A percentile compares a stretch with the other conserved stretches of the same genome.
phyloP scores from a whole-genome alignment of 164 flowering plant species.

The Piper longum region DNA sequence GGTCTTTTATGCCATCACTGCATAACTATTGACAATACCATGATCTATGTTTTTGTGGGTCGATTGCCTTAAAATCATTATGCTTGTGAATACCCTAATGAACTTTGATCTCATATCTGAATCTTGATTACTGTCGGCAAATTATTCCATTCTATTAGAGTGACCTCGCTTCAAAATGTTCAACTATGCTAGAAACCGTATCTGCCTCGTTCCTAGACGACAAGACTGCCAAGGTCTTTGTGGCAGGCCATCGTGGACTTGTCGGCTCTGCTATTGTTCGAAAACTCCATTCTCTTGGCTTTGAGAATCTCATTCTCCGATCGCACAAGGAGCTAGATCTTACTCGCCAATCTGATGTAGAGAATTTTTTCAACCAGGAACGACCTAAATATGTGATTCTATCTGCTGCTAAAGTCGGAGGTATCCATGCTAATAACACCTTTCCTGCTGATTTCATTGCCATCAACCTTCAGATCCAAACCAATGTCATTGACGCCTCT shows the following conservation, averaged over 20 bases:
- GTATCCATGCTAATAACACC: slow-evolving; percentile 89
- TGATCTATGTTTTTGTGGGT: neutral
- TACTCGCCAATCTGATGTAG: slow-evolving; percentile 65
- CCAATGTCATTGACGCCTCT: slow-evolving; percentile 73
- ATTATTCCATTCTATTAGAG: neutral
- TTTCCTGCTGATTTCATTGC: slow-evolving; percentile 87
- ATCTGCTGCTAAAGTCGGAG: slow-evolving; percentile 93
- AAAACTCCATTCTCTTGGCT: slow-evolving; percentile 41
- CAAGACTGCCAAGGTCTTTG: slow-evolving; percentile 68
- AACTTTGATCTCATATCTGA: neutral
- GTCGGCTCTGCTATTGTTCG: slow-evolving; percentile 87
- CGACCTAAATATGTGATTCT: slow-evolving; percentile 63
- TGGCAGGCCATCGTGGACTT: slow-evolving; percentile 83
- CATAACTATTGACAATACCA: neutral
- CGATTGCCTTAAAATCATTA: neutral
- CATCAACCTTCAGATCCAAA: slow-evolving; percentile 78
- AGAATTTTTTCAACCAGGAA: slow-evolving; percentile 56
- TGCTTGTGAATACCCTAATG: neutral
- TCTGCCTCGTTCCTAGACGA: slow-evolving; percentile 16
- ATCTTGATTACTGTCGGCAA: neutral
- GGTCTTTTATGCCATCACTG: neutral
- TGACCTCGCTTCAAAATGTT: neutral
- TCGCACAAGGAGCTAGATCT: slow-evolving; percentile 77
- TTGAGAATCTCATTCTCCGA: slow-evolving; percentile 51
- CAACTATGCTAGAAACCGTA: neutral